Evolutionary conservation across 78 protist genomes (phyloP).

Genomic region (Dictyostelium firmibasis): DNA sequence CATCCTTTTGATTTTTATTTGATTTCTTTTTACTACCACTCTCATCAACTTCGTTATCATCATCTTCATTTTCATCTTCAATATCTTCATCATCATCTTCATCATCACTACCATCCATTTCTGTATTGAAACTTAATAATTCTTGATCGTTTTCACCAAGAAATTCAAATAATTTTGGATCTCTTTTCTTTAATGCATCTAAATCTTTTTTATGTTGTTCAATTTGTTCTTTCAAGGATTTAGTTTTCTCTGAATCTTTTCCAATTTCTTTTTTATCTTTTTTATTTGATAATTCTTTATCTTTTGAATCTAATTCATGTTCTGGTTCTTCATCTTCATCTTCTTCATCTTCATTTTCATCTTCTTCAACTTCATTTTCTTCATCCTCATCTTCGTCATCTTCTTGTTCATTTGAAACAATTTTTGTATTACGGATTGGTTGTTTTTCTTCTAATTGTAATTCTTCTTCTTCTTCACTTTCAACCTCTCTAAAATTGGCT

Average conservation of each 20-base stretch:
- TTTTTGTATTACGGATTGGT: conserved; percentile 16
- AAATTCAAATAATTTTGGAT: conserved; percentile 56
- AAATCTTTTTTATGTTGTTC: conserved; percentile 46
- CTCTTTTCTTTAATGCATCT: conserved; percentile 1
- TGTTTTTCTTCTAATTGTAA: conserved; percentile 31
- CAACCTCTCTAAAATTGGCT: conserved; percentile 7
- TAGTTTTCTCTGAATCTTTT: conserved; percentile 40
- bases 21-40: not conserved
- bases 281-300: not conserved
- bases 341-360: conserved; percentile 24
- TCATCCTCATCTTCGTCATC: conserved; percentile 67
- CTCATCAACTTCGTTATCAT: not conserved
- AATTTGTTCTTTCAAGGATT: conserved; percentile 15
- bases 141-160: conserved; percentile 15
- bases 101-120: conserved; percentile 16
- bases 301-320: not conserved
- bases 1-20: conserved; percentile 23
- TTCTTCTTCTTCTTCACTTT: conserved; percentile 29
- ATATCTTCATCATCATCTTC: conserved; percentile 18
- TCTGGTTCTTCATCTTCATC: conserved; percentile 12
- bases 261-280: conserved; percentile 15
- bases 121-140: conserved; percentile 24
- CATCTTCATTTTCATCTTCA: conserved; percentile 13
- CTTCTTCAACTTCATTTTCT: not conserved
- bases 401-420: conserved; percentile 59